Percentiles rank a stretch among this genome's conserved stretches.
Evolutionary conservation across 2,329 filamentous ascomycete species (phyloP).

Genomic region (Exophiala spinifera): DNA sequence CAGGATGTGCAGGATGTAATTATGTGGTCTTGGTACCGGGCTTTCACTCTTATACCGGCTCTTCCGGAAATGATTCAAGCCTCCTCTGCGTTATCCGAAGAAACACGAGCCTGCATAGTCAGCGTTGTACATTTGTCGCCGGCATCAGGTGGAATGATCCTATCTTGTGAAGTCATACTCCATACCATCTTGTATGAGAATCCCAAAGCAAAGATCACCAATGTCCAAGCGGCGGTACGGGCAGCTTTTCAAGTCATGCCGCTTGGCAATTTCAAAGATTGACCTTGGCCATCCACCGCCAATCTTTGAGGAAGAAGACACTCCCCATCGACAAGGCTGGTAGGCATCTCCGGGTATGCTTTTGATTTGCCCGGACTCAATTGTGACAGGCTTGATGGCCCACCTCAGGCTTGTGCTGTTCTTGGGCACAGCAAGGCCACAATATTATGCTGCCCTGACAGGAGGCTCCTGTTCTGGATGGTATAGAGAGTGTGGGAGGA

Average conservation of each 20-base stretch:
- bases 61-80: background rate
- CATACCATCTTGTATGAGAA: no score
- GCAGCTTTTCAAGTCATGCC: background rate
- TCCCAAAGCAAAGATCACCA: no score
- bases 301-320: background rate
- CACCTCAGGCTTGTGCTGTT: background rate
- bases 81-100: no score
- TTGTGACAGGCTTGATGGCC: background rate
- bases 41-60: background rate
- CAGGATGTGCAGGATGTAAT: background rate
- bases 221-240: no score
- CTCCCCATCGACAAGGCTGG: background rate
- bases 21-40: background rate
- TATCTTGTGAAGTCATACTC: no score
- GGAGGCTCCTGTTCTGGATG: no score
- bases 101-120: no score
- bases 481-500: no score
- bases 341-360: background rate
- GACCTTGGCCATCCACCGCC: background rate
- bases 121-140: no score
- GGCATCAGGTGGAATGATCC: no score
- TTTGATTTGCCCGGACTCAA: no score
- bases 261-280: background rate
- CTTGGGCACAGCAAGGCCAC: background rate
- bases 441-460: background rate